Conservation (phyloP, 257 asterid genomes). For the Solanum sparsipilum region DNA sequence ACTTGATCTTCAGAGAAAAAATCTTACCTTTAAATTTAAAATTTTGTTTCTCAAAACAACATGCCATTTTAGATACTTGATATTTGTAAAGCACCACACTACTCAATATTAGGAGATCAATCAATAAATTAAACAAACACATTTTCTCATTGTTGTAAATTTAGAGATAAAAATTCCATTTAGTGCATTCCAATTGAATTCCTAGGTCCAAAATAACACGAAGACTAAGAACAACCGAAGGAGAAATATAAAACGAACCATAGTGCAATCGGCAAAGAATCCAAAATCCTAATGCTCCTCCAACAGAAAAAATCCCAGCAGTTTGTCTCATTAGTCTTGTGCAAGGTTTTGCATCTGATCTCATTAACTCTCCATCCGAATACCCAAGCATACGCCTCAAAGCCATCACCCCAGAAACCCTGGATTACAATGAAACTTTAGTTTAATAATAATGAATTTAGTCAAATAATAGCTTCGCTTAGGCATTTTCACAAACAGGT, state of each 20-base stretch:
- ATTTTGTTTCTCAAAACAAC: not conserved
- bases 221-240: not conserved
- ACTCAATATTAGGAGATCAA: not conserved
- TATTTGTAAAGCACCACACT: not conserved
- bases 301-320: slow-evolving; percentile 70
- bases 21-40: not conserved
- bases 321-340: slow-evolving; percentile 76
- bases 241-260: slow-evolving; percentile 26
- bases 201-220: not conserved
- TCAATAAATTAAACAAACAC: not conserved
- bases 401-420: slow-evolving; percentile 34
- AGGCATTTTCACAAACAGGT: not conserved
- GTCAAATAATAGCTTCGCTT: not conserved
- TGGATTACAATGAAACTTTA: not conserved
- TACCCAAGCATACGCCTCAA: slow-evolving; percentile 71
- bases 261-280: slow-evolving; percentile 81
- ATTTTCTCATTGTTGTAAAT: not conserved
- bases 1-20: not conserved
- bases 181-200: not conserved
- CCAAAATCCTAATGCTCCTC: slow-evolving; percentile 90
- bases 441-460: not conserved
- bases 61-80: not conserved
- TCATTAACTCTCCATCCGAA: slow-evolving; percentile 81
- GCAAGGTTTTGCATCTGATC: slow-evolving; percentile 84
- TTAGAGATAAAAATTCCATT: not conserved